Evolutionary conservation across 345 rosid genomes (phyloP).

Genomic region (Salix caprea): DNA sequence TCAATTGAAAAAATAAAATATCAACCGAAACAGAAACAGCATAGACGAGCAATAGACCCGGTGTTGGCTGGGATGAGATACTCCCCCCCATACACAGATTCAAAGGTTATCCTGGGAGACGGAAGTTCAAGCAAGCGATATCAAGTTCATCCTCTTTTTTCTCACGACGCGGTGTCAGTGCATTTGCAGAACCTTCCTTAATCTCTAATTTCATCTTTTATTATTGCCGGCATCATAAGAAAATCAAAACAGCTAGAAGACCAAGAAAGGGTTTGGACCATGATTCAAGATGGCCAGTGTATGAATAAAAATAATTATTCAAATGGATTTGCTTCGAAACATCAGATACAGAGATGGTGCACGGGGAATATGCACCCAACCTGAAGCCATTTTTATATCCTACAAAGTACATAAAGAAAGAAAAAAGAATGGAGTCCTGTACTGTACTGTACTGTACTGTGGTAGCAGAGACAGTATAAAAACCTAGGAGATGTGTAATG

Average conservation of each 20-base stretch:
- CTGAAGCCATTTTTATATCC: constrained; percentile 13
- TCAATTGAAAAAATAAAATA: no score
- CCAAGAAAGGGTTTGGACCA: background rate
- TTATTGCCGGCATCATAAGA: background rate
- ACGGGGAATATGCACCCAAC: constrained; percentile 24
- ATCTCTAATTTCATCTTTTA: background rate
- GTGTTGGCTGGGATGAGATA: background rate
- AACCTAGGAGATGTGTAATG: constrained; percentile 11
- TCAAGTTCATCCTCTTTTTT: background rate
- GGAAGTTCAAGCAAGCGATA: background rate
- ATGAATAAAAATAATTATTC: background rate
- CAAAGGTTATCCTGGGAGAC: no score
- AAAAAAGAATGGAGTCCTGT: background rate
- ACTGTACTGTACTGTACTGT: constrained; percentile 4
- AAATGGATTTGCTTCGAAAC: background rate
- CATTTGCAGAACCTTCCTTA: background rate
- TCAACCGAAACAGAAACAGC: no score
- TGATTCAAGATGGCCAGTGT: no score
- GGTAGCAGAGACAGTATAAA: background rate
- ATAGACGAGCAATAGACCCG: no score
- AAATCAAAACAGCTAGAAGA: background rate
- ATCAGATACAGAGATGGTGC: constrained; percentile 14
- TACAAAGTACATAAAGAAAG: background rate
- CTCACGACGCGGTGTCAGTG: background rate
- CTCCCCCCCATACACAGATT: no score